A percentile compares a stretch with the other conserved stretches of the same genome.
Evolutionary conservation across 257 asterid genomes (phyloP).

Genomic region (Jasminum sambac): DNA sequence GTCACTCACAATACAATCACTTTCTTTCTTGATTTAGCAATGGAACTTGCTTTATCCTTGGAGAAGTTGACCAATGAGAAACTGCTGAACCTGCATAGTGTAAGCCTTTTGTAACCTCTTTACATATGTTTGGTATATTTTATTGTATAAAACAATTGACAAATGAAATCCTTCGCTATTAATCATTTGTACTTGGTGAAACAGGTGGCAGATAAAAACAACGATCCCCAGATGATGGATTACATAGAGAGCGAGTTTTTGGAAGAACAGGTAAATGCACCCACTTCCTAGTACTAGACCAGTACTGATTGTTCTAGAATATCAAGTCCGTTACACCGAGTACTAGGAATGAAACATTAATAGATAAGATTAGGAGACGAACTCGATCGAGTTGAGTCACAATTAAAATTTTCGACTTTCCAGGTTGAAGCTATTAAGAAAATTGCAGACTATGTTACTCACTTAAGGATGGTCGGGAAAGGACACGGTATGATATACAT

Average conservation of each 20-base stretch:
- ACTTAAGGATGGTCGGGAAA: slow-evolving; percentile 42
- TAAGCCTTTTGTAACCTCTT: slow-evolving; percentile 31
- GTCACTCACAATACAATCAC: background rate
- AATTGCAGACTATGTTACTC: slow-evolving; percentile 43
- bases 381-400: too few species aligned
- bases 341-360: too few species aligned
- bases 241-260: slow-evolving; percentile 33
- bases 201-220: slow-evolving; percentile 35
- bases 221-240: slow-evolving; percentile 36
- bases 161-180: background rate
- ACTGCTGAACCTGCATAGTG: slow-evolving; percentile 57
- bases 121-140: background rate
- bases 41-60: slow-evolving; percentile 75
- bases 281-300: too few species aligned
- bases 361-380: too few species aligned
- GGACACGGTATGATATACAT: slow-evolving; percentile 44
- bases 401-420: background rate
- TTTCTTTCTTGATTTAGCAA: slow-evolving; percentile 48
- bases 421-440: slow-evolving; percentile 44
- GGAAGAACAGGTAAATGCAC: slow-evolving; percentile 32
- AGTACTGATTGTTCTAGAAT: too few species aligned
- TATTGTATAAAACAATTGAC: background rate
- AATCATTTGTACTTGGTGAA: background rate
- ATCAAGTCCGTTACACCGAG: too few species aligned
- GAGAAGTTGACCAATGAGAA: slow-evolving; percentile 68